Percentiles rank a stretch among this genome's conserved stretches.
These are phyloP conservation scores for Ceratocystis albifundus DNA, from an alignment of 2,329 filamentous ascomycete species.

Conservation along the genomic window DNA sequence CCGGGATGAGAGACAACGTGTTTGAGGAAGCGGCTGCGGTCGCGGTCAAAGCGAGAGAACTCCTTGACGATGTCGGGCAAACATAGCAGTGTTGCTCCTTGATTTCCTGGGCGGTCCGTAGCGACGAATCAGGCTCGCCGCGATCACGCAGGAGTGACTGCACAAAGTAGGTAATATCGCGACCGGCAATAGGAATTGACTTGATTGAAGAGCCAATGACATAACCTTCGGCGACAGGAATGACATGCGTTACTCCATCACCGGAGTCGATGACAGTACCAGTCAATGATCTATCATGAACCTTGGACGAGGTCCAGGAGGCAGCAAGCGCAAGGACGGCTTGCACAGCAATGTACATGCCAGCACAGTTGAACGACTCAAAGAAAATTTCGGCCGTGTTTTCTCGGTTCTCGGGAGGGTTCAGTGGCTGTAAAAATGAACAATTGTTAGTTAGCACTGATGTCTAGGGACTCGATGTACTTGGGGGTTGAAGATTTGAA, in stretches of 20 bases:
- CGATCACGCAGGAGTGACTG: slow-evolving; percentile 91
- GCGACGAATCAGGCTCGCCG: slow-evolving; percentile 87
- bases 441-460: background rate
- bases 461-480: background rate
- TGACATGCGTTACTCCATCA: slow-evolving; percentile 97
- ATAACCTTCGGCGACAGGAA: slow-evolving; percentile 95
- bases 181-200: slow-evolving; percentile 92
- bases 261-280: slow-evolving; percentile 98
- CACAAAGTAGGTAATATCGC: slow-evolving; percentile 98
- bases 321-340: slow-evolving; percentile 91
- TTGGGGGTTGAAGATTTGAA: slow-evolving; percentile 17
- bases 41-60: slow-evolving; percentile 85
- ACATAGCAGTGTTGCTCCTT: slow-evolving; percentile 99
- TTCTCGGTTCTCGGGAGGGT: slow-evolving; percentile 96
- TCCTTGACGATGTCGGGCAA: slow-evolving; percentile 97
- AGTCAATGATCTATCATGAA: slow-evolving; percentile 87
- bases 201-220: slow-evolving; percentile 99
- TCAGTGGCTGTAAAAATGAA: slow-evolving; percentile 58
- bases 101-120: slow-evolving; percentile 95
- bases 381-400: slow-evolving; percentile 99
- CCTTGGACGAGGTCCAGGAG: slow-evolving; percentile 97
- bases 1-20: slow-evolving; percentile 79
- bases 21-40: slow-evolving; percentile 81
- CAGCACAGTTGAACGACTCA: slow-evolving; percentile 98
- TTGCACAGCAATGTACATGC: slow-evolving; percentile 97